Base-by-base conservation (phyloP, 2,329 filamentous ascomycete genomes). In the Rosellinia necatrix region DNA sequence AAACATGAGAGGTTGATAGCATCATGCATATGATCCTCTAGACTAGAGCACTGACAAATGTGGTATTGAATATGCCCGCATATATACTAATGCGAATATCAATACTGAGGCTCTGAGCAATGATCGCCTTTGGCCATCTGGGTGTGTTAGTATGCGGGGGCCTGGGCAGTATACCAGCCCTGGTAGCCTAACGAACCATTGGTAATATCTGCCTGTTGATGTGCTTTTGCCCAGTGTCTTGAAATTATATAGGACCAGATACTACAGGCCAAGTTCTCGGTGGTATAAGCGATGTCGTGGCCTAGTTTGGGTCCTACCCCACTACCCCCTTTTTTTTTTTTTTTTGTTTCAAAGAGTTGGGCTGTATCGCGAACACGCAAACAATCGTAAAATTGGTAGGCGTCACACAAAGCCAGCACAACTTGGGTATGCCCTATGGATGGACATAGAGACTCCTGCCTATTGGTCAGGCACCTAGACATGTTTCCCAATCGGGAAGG, bases 21-120 rank as follows among this genome's bases (percentile, higher is more conserved):
- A 35, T 32, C 35, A 48, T 38, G 30, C 15, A 35, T 7, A 48
- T 46, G 9, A 10, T 13, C 40, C 24, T 13, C 29, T 44, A 15
- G 27, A 32, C 38, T n/a, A n/a, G n/a, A n/a, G 47, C 34, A 42
- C 34, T 30, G 24, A 13, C 19, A 8, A n/a, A 22, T 22, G 7
- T 12, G 17, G 35, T 15, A 17, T 41, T 22, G 44, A 53, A 49
- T 41, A 10, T 46, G 38, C 37, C n/a, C 43, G 13, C 9, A 30
- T 49, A 56, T 12, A 52, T 52, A 49, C 47, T 37, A 37, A 43
- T 49, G 19, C 42, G 22, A 22, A 48, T 35, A 47, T 35, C 47
- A 17, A 47, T 42, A 47, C 49, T 46, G 43, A 46, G 42, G 10
- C 22, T 25, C 13, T 34, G 4, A 30, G 17, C 8, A 53, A 15